These are phyloP conservation scores for Termitomyces sp. DNA, from an alignment of 768 basidiomycete species.

Conservation along the genomic window DNA sequence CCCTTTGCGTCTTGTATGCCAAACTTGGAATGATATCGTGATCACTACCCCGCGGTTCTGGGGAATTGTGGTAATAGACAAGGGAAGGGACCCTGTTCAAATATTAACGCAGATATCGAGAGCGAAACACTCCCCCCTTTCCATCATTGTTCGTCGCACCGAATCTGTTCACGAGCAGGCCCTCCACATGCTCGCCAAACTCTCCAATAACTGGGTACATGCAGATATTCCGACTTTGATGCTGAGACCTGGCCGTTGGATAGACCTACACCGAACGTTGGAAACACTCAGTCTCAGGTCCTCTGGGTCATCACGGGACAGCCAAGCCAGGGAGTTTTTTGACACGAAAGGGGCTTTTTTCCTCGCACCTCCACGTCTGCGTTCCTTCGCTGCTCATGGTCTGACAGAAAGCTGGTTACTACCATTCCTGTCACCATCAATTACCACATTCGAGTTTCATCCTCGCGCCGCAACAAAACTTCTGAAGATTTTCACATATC, in stretches of 20 bases:
- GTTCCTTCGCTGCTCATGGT: constrained; percentile 15
- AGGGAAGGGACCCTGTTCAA: neutral
- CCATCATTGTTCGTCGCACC: constrained; percentile 13
- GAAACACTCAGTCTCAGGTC: constrained; percentile 17
- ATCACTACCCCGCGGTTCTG: constrained; percentile 27
- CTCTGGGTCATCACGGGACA: neutral
- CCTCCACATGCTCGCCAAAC: constrained; percentile 11
- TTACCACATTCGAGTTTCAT: constrained; percentile 18
- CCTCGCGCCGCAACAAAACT: neutral
- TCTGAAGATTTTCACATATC: constrained; percentile 7
- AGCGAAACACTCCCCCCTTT: constrained; percentile 27
- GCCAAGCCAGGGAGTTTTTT: constrained; percentile 13
- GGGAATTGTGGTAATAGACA: constrained; percentile 24
- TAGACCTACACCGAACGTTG: constrained; percentile 14
- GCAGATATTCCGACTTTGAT: constrained; percentile 18
- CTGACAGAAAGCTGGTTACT: constrained; percentile 16
- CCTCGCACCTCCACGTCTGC: constrained; percentile 13
- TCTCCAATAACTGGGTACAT: constrained; percentile 25
- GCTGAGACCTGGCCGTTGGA: constrained; percentile 17
- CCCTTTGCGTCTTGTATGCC: constrained; percentile 24
- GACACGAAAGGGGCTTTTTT: neutral
- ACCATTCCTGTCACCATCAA: constrained; percentile 22
- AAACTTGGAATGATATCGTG: constrained; percentile 22
- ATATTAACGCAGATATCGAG: constrained; percentile 20
- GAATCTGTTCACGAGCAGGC: neutral